These are phyloP conservation scores for Meyerozyma sp. DNA, from an alignment of 1,139 yeast species.

Conservation along the genomic window DNA sequence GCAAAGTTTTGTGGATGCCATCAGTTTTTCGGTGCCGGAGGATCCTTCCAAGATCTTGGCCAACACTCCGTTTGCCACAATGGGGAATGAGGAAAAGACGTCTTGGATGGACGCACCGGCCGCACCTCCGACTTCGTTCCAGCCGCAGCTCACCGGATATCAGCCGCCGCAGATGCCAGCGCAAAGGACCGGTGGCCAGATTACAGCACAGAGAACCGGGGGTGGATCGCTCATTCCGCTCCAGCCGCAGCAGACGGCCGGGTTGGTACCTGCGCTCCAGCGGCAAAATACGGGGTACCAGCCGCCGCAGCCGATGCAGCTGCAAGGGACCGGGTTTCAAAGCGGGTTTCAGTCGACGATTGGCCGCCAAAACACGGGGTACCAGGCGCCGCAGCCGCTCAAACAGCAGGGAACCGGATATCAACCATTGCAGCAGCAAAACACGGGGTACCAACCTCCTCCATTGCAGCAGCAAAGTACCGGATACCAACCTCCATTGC, in stretches of 20 bases:
- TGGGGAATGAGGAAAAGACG: constrained; percentile 9
- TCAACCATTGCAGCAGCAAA: constrained; percentile 30
- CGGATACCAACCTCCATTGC: constrained; percentile 27
- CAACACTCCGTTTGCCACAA: constrained; percentile 42
- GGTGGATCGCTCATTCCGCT: constrained; percentile 38
- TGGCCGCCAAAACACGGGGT: constrained; percentile 7
- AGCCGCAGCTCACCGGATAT: constrained; percentile 20
- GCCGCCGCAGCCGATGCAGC: constrained; percentile 9
- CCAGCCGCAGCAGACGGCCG: constrained; percentile 46
- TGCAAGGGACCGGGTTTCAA: constrained; percentile 7
- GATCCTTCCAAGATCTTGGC: constrained; percentile 39
- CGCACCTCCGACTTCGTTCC: constrained; percentile 16
- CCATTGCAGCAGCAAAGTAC: constrained; percentile 43
- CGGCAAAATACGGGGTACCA: constrained; percentile 7
- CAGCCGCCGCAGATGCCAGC: constrained; percentile 15
- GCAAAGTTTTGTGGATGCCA: constrained; percentile 79
- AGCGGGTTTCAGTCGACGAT: constrained; percentile 6
- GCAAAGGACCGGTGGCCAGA: constrained; percentile 17
- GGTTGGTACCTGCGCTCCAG: constrained; percentile 32
- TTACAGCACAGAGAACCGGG: constrained; percentile 38
- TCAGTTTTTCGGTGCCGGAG: constrained; percentile 74
- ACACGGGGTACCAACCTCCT: constrained; percentile 42
- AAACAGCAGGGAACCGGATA: constrained; percentile 54
- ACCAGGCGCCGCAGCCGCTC: constrained; percentile 4
- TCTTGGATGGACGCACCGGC: constrained; percentile 14